Base-by-base conservation (phyloP, 805 yeast genomes). In the Yarrowia yakushimensis region DNA sequence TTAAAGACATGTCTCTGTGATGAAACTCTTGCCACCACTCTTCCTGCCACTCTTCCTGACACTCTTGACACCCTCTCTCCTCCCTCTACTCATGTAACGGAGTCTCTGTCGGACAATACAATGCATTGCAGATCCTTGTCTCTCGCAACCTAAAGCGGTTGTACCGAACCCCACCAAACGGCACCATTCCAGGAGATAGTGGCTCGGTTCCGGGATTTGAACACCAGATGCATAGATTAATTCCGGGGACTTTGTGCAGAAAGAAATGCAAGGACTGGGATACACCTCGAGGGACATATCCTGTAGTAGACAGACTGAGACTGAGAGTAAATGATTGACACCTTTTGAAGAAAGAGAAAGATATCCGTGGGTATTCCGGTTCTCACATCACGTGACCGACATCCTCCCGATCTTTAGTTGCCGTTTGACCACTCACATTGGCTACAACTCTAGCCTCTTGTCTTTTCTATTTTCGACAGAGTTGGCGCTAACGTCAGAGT, bases 141-240 rank as follows among this genome's bases (percentile, higher is more conserved):
- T 28, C 33, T 18, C 48, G 27, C n/a, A 43, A 20, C 33, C 25
- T 17, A 42, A 25, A 25, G 15, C 22, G n/a, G 31, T 5, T 10
- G 23, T 23, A 23, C 39, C 27, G 48, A 27, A 43, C 50, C 54
- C 54, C 54, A 46, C 54, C 54, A 46, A 46, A 46, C 54, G 54
- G 54, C 54, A 30, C 54, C 7, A 37, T 46, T 36, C 54, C 54
- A 37, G 30, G 54, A 20, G 54, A 30, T 46, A 30, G 36, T 45
- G 33, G 33, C 34, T 28, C 33, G 23, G 27, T 39, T 39, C 3
- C 2, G 42, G 42, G 33, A 42, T n/a, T 27, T 27, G 48, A 25
- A 45, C 17, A n/a, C n/a, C n/a, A n/a, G n/a, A n/a, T n/a, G n/a
- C n/a, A n/a, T n/a, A n/a, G n/a, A n/a, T n/a, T n/a, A n/a, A n/a